Percentiles rank a stretch among this genome's conserved stretches.
Conservation (phyloP, 768 basidiomycete genomes). For the Tulasnella sp. region DNA sequence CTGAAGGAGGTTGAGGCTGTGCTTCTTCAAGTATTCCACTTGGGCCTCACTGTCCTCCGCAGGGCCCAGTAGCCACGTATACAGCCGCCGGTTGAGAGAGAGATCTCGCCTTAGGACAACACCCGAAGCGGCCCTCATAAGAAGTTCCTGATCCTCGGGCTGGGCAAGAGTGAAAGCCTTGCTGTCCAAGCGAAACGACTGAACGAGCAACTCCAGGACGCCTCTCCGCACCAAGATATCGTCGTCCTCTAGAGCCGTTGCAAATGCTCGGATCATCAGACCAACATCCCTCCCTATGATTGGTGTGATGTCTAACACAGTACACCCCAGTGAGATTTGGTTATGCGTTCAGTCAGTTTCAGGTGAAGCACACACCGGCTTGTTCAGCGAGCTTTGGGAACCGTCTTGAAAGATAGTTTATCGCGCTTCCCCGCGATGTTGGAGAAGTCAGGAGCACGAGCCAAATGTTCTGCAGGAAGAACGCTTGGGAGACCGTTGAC, state of each 20-base stretch:
- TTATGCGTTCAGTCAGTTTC: background rate
- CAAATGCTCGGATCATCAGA: slow-evolving; percentile 86
- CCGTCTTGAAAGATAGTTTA: slow-evolving; percentile 77
- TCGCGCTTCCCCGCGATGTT: slow-evolving; percentile 67
- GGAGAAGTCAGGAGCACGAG: slow-evolving; percentile 85
- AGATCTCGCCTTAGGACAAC: slow-evolving; percentile 90
- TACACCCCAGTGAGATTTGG: slow-evolving; percentile 6
- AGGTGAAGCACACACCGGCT: slow-evolving; percentile 37
- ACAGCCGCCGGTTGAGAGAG: slow-evolving; percentile 83
- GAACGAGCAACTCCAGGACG: slow-evolving; percentile 72
- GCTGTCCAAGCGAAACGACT: slow-evolving; percentile 65
- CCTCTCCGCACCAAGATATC: slow-evolving; percentile 82
- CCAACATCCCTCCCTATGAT: slow-evolving; percentile 82
- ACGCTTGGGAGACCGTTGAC: slow-evolving; percentile 69
- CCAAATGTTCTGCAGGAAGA: slow-evolving; percentile 96
- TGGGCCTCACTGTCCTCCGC: slow-evolving; percentile 71
- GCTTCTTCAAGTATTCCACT: slow-evolving; percentile 50
- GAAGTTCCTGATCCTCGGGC: slow-evolving; percentile 60
- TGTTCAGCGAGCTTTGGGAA: slow-evolving; percentile 57
- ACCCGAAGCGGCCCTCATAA: slow-evolving; percentile 75
- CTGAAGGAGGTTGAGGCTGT: slow-evolving; percentile 62
- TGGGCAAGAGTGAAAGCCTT: slow-evolving; percentile 44
- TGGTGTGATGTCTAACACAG: slow-evolving; percentile 42
- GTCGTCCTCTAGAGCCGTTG: slow-evolving; percentile 85
- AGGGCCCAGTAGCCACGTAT: slow-evolving; percentile 83